Conservation (phyloP, 2,329 filamentous ascomycete genomes). For the Ilyonectria sp. region DNA sequence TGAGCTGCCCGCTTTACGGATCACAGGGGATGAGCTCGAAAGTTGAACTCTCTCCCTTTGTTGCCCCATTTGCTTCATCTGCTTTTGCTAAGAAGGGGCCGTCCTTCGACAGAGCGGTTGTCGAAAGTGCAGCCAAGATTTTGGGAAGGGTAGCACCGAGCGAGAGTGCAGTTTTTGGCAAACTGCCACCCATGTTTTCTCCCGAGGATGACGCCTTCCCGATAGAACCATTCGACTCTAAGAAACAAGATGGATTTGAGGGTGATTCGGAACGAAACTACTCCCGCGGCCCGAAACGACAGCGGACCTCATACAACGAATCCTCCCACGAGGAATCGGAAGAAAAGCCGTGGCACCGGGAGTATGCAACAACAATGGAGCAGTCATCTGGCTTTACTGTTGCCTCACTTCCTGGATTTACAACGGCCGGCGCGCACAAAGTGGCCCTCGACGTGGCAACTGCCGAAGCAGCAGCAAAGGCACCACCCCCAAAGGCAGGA, state of each 20-base stretch:
- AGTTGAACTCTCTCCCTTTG: slow-evolving; percentile 80
- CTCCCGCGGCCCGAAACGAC: slow-evolving; percentile 49
- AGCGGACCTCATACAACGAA: slow-evolving; percentile 42
- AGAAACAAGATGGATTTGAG: slow-evolving; percentile 45
- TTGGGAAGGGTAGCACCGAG: slow-evolving; percentile 74
- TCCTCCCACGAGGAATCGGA: slow-evolving; percentile 31
- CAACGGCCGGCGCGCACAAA: slow-evolving; percentile 72
- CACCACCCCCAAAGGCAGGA: slow-evolving; percentile 35
- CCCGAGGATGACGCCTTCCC: slow-evolving; percentile 80
- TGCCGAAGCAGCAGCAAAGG: slow-evolving; percentile 37
- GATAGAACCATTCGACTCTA: slow-evolving; percentile 68
- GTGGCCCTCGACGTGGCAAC: slow-evolving; percentile 52
- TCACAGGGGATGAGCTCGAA: slow-evolving; percentile 71
- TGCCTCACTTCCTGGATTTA: slow-evolving; percentile 71
- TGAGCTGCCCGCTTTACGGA: slow-evolving; percentile 83
- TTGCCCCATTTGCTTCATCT: slow-evolving; percentile 64
- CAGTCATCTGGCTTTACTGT: slow-evolving; percentile 72
- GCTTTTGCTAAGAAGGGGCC: slow-evolving; percentile 76
- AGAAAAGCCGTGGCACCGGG: slow-evolving; percentile 58
- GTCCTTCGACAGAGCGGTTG: slow-evolving; percentile 73
- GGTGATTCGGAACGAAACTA: slow-evolving; percentile 37
- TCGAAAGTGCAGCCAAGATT: slow-evolving; percentile 80
- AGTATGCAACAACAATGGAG: slow-evolving; percentile 75
- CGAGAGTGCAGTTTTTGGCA: slow-evolving; percentile 67
- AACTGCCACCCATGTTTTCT: slow-evolving; percentile 67